Percentiles rank a stretch among this genome's conserved stretches.
Evolutionary conservation across 805 yeast species (phyloP).

Genomic region (Yarrowia osloensis): DNA sequence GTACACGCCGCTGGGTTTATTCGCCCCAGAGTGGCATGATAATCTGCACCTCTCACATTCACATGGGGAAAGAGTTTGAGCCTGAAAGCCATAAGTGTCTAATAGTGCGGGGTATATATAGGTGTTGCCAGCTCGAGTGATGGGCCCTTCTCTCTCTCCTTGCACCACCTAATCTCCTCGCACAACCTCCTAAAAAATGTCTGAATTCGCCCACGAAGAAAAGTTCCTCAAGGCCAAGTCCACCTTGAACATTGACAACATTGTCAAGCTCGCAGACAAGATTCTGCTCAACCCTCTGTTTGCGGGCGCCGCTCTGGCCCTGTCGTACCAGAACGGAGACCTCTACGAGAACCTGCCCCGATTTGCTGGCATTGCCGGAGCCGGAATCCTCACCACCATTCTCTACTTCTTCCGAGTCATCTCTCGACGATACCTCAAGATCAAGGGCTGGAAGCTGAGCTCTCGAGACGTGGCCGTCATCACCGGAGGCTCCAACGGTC

Average conservation of each 20-base stretch:
- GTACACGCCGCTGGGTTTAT: slow-evolving; percentile 17
- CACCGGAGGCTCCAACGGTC: slow-evolving; percentile 84
- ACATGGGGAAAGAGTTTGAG: slow-evolving; percentile 26
- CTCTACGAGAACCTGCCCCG: slow-evolving; percentile 27
- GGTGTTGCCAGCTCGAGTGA: background rate
- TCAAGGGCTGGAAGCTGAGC: slow-evolving; percentile 29
- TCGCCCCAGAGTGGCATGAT: slow-evolving; percentile 24
- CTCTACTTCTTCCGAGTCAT: slow-evolving; percentile 29
- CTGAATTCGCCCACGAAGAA: slow-evolving; percentile 25
- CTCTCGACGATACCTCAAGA: slow-evolving; percentile 26
- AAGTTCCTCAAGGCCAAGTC: slow-evolving; percentile 15
- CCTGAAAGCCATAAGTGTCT: background rate
- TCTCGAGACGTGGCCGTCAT: slow-evolving; percentile 62
- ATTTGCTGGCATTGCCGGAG: slow-evolving; percentile 25
- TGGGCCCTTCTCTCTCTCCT: no score
- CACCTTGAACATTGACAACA: slow-evolving; percentile 11
- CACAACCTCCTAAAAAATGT: background rate
- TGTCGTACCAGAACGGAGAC: slow-evolving; percentile 28
- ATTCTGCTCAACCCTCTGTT: slow-evolving; percentile 25
- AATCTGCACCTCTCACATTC: slow-evolving; percentile 26
- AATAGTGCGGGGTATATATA: slow-evolving; percentile 20
- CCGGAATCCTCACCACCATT: slow-evolving; percentile 3
- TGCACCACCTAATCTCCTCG: background rate
- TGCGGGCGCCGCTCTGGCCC: slow-evolving; percentile 11
- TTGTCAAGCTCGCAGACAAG: slow-evolving; percentile 25